Conservation (phyloP, 1,284 basidiomycete species). For the Xerocomus subilludens region DNA sequence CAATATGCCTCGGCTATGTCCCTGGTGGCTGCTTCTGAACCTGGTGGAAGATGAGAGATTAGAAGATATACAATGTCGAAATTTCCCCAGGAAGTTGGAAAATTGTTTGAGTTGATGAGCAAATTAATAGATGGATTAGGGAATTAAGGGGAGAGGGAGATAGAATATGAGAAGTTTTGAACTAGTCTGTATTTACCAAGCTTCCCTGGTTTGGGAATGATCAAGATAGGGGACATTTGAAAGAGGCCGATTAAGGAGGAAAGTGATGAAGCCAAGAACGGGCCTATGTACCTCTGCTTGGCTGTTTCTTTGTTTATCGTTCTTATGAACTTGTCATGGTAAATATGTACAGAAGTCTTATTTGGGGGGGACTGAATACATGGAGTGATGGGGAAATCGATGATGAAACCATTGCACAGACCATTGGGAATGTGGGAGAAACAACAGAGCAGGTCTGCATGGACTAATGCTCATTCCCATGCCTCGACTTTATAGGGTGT, state of each 20-base stretch:
- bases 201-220: not conserved
- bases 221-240: not conserved
- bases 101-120: rapidly evolving
- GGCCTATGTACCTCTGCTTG: not conserved
- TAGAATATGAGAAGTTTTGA: not conserved
- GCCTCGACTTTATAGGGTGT: not conserved
- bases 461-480: not conserved
- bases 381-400: not conserved
- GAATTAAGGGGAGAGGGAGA: rapidly evolving
- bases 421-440: not conserved
- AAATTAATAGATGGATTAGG: not conserved
- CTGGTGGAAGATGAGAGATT: not conserved
- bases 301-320: conserved; percentile 19
- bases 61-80: not conserved
- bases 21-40: not conserved
- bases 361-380: not conserved
- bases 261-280: not conserved
- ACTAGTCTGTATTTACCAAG: conserved; percentile 17
- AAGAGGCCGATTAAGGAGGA: not conserved
- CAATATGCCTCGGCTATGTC: conserved; percentile 9
- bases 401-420: not conserved
- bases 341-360: not conserved
- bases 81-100: conserved; percentile 9
- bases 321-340: not conserved
- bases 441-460: too few species aligned